These are phyloP conservation scores for Cytospora schulzeri DNA, from an alignment of 2,329 filamentous ascomycete species.

Conservation along the genomic window DNA sequence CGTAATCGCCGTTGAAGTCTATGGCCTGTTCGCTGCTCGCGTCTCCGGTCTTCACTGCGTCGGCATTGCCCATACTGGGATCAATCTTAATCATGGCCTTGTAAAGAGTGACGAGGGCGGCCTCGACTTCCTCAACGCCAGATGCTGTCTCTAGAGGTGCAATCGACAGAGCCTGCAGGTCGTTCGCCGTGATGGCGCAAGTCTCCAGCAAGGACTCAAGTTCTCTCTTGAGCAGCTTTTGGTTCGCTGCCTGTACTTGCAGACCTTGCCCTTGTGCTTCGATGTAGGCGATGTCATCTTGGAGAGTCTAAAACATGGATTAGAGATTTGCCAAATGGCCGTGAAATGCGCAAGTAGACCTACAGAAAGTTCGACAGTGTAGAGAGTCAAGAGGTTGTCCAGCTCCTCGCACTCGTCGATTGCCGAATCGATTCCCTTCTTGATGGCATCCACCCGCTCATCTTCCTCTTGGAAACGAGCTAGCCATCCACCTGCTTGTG, in stretches of 20 bases:
- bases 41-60: constrained; percentile 52
- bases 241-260: constrained; percentile 95
- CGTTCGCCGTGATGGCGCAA: constrained; percentile 78
- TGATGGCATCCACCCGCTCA: constrained; percentile 84
- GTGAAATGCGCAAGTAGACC: constrained; percentile 38
- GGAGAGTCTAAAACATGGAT: constrained; percentile 68
- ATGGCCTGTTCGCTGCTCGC: constrained; percentile 48
- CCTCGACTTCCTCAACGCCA: constrained; percentile 77
- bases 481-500: constrained; percentile 92
- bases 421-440: constrained; percentile 82
- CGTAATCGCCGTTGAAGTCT: constrained; percentile 71
- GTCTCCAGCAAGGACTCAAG: constrained; percentile 87
- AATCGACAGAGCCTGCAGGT: constrained; percentile 72
- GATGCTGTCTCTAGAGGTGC: constrained; percentile 71
- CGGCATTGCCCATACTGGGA: constrained; percentile 66
- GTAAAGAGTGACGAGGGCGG: constrained; percentile 77
- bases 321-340: constrained; percentile 26
- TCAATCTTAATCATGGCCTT: constrained; percentile 94
- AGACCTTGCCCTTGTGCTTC: constrained; percentile 96
- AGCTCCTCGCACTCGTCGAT: constrained; percentile 95
- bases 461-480: constrained; percentile 84
- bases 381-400: constrained; percentile 89
- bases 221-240: constrained; percentile 89
- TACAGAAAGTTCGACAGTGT: constrained; percentile 91
- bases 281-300: constrained; percentile 95